phyloP scores from a whole-genome alignment of 495 filamentous ascomycete genomes.

The Podospora pseudopauciseta region DNA sequence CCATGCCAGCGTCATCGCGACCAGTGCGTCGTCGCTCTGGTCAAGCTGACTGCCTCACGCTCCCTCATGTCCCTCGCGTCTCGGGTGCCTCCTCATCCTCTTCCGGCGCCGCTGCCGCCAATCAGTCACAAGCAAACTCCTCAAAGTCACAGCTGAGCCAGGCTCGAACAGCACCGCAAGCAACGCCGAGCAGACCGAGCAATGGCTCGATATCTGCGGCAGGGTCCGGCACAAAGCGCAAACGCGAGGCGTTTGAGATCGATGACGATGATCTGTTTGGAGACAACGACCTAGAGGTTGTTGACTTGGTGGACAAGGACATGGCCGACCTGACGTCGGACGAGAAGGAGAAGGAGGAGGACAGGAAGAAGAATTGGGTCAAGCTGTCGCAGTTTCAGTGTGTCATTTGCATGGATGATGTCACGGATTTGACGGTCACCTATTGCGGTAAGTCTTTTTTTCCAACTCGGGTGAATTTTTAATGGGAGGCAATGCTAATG shows the following conservation, averaged over 20 bases:
- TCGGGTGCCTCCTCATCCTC: background rate
- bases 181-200: background rate
- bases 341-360: conserved; percentile 51
- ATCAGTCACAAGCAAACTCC: background rate
- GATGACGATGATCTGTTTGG: conserved; percentile 33
- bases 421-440: conserved; percentile 69
- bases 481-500: background rate
- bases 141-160: background rate
- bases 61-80: background rate
- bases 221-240: conserved; percentile 9
- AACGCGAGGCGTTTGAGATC: conserved; percentile 4
- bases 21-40: background rate
- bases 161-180: background rate
- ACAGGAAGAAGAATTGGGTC: conserved; percentile 49
- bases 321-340: conserved; percentile 57
- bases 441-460: conserved; percentile 64
- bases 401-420: conserved; percentile 82
- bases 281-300: conserved; percentile 26
- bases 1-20: background rate
- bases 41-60: background rate
- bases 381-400: conserved; percentile 62
- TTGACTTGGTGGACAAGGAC: conserved; percentile 60
- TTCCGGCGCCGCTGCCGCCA: background rate
- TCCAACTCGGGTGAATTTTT: background rate
- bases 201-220: background rate